A percentile compares a stretch with the other conserved stretches of the same genome.
phyloP scores from a whole-genome alignment of 768 basidiomycete species.

The Cyathus striatus region DNA sequence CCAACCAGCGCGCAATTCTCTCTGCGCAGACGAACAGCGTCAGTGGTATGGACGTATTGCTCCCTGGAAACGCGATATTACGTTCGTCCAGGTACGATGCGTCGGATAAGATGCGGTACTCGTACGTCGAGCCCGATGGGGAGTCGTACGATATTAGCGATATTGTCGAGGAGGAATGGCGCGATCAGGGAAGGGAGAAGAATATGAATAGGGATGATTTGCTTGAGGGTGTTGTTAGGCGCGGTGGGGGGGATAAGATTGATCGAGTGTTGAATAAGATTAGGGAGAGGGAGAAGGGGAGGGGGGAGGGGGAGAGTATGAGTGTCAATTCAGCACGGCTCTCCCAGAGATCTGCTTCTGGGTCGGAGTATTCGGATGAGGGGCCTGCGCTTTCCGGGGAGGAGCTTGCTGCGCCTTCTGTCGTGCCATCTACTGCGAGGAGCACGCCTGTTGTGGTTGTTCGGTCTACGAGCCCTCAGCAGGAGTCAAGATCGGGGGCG shows the following conservation, averaged over 20 bases:
- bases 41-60: slow-evolving; percentile 83
- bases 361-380: slow-evolving; percentile 58
- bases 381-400: slow-evolving; percentile 24
- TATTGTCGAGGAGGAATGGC: slow-evolving; percentile 86
- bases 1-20: slow-evolving; percentile 78
- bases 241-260: slow-evolving; percentile 63
- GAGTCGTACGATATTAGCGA: slow-evolving; percentile 93
- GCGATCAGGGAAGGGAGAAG: slow-evolving; percentile 45
- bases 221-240: slow-evolving; percentile 58
- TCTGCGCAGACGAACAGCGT: slow-evolving; percentile 81
- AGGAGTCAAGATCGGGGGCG: slow-evolving; percentile 23
- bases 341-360: slow-evolving; percentile 33
- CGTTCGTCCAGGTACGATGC: slow-evolving; percentile 75
- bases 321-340: slow-evolving; percentile 22
- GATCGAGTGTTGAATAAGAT: slow-evolving; percentile 75
- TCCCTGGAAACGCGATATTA: slow-evolving; percentile 81
- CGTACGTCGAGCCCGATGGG: slow-evolving; percentile 87
- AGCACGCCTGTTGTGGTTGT: too few species aligned
- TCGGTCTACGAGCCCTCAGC: too few species aligned
- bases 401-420: slow-evolving; percentile 36
- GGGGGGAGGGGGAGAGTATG: slow-evolving; percentile 28
- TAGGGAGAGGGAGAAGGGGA: slow-evolving; percentile 55
- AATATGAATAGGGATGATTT: slow-evolving; percentile 48
- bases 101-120: slow-evolving; percentile 81
- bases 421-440: too few species aligned